These are phyloP conservation scores for Stephanodiscus minutulus DNA, from an alignment of 108 stramenopile species.

Conservation along the genomic window DNA sequence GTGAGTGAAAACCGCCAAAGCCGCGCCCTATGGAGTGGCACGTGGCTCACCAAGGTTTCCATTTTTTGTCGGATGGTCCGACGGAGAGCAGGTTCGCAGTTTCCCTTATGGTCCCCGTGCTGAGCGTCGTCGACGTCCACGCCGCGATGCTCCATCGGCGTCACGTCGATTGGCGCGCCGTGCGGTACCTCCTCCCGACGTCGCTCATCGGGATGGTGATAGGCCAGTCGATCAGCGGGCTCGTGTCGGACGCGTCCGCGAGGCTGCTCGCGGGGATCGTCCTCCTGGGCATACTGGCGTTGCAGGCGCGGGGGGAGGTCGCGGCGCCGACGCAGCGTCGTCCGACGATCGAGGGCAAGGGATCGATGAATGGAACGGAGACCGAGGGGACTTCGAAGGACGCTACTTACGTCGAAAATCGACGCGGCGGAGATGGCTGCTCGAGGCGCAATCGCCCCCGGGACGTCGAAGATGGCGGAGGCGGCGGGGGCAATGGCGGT, in stretches of 20 bases:
- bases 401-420: background rate
- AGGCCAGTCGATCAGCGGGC: conserved; percentile 40
- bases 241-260: conserved; percentile 44
- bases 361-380: too few relatives aligned
- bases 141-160: conserved; percentile 47
- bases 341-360: too few relatives aligned
- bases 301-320: conserved; percentile 42
- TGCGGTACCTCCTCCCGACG: conserved; percentile 42
- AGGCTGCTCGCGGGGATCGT: conserved; percentile 51
- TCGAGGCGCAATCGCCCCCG: background rate
- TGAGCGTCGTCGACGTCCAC: conserved; percentile 55
- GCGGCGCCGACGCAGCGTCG: too few relatives aligned
- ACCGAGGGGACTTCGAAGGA: conserved; percentile 22
- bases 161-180: conserved; percentile 42
- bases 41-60: too few relatives aligned
- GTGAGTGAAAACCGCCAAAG: too few relatives aligned
- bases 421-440: background rate
- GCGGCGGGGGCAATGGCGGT: background rate
- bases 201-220: conserved; percentile 56
- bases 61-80: too few relatives aligned
- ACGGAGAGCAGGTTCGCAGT: too few relatives aligned
- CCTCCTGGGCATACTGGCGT: conserved; percentile 44
- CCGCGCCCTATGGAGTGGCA: too few relatives aligned
- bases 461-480: conserved; percentile 5
- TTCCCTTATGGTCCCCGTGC: conserved; percentile 55